Conservation (phyloP, 371 early-diverging fungal species). For the Cokeromyces recurvatus region DNA sequence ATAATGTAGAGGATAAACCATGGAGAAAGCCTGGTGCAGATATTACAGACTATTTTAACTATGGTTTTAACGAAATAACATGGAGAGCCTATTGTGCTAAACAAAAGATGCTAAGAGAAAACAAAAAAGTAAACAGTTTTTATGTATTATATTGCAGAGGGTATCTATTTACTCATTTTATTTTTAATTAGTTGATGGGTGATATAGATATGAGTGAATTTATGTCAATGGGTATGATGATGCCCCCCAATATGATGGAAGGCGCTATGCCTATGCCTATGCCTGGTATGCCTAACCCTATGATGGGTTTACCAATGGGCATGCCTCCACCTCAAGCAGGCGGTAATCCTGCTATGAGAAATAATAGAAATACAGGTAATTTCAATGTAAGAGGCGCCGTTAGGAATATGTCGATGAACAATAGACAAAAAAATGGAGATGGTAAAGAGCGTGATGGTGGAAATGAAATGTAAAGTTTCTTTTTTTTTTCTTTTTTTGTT, state of each 20-base stretch:
- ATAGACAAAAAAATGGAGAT: slow-evolving; percentile 10
- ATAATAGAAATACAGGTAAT: slow-evolving; percentile 2
- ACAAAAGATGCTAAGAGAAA: slow-evolving; percentile 81
- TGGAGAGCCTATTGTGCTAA: slow-evolving; percentile 92
- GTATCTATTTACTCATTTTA: not conserved
- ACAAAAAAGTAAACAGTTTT: slow-evolving; percentile 34
- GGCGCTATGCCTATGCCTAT: slow-evolving; percentile 26
- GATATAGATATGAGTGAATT: slow-evolving; percentile 36
- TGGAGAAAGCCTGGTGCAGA: slow-evolving; percentile 98
- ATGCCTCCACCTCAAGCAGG: slow-evolving; percentile 9
- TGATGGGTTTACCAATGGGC: slow-evolving; percentile 20
- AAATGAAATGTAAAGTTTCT: slow-evolving; percentile 2
- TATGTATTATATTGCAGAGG: too few relatives aligned
- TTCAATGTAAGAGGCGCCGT: slow-evolving; percentile 12
- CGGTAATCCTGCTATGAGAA: slow-evolving; percentile 8
- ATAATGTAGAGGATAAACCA: slow-evolving; percentile 88
- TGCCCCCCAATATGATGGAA: slow-evolving; percentile 91
- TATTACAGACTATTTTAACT: slow-evolving; percentile 98
- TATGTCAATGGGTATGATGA: slow-evolving; percentile 63
- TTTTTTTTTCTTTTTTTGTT: too few relatives aligned
- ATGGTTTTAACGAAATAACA: slow-evolving; percentile 93
- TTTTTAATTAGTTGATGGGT: slow-evolving; percentile 8
- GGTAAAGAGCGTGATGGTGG: slow-evolving; percentile 15
- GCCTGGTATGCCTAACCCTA: slow-evolving; percentile 18
- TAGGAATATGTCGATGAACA: slow-evolving; percentile 13